Evolutionary conservation across 2,329 filamentous ascomycete species (phyloP), one percentile per base, ranked within the genome.

Genomic region (Dactylonectria macrodidyma): DNA sequence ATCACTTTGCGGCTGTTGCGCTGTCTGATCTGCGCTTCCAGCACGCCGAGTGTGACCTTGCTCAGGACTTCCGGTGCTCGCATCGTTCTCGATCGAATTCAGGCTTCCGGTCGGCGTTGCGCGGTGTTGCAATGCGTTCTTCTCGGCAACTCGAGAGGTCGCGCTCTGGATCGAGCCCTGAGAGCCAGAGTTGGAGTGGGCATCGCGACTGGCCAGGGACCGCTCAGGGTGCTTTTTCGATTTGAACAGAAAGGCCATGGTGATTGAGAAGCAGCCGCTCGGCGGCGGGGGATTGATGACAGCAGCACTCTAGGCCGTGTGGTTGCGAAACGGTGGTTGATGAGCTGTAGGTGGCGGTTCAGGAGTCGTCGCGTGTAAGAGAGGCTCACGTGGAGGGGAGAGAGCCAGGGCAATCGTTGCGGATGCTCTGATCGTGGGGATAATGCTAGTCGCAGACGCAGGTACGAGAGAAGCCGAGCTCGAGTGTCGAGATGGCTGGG

Each of bases 191-290:
- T 81, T 83, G 56, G 85, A 84, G 60, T 81, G 83, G 59, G 85
- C 87, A 77, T 90, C 88, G 78, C 88, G 87, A 78, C 84, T 87
- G 60, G 85, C 82, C 72, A 88, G 79, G 65, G 83, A 84, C 78
- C 90, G 88, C 75, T 91, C 90, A 80, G 92, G 90, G 78, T 89
- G 88, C 82, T 93, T 94, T 83, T 94, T 95, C 64, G 91, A 93
- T 81, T 94, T 94, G 85, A 95, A 95, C 69, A 95, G 87, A 81
- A 95, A 95, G 73, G 92, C 91, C 92, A 95, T 95, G 81, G 86
- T 81, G 77, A 76, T 82, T 78, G 79, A 75, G 58, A 66, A 77
- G 78, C 77, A 63, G 71, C 80, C 79, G 81, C 80, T 78, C 76
- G 75, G 78, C 78, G 80, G 80, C 75, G 77, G 75, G 62, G 36